A percentile compares a stretch with the other conserved stretches of the same genome.
Conservation (phyloP, 805 yeast genomes). For the Starmerella bombi region DNA sequence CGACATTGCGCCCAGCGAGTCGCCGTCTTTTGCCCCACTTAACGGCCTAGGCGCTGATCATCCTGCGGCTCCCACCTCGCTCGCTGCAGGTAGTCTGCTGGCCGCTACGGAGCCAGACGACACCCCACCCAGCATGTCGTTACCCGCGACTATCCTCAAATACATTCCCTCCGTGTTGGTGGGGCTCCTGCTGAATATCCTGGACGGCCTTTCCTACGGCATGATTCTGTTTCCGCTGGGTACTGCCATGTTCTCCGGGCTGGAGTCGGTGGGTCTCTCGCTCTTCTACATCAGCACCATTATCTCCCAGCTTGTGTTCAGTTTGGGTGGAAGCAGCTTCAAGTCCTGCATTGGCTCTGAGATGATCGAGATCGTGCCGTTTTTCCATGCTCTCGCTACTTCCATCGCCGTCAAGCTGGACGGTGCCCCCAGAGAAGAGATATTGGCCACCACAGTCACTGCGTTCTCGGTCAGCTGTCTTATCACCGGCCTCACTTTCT, state of each 20-base stretch:
- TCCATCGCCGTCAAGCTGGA: conserved; percentile 49
- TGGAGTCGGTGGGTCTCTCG: conserved; percentile 83
- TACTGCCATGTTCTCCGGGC: conserved; percentile 54
- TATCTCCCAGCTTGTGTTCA: conserved; percentile 76
- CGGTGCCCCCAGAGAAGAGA: conserved; percentile 32
- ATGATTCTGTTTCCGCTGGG: conserved; percentile 94
- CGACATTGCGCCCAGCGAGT: conserved; percentile 3
- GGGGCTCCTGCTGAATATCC: conserved; percentile 71
- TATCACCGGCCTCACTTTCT: conserved; percentile 75
- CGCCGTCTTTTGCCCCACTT: too few species aligned
- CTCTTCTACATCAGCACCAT: conserved; percentile 89
- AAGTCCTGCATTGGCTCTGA: conserved; percentile 90
- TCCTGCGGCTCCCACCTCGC: too few species aligned
- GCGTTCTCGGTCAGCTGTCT: conserved; percentile 74
- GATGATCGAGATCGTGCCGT: conserved; percentile 98
- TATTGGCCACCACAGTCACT: conserved; percentile 74
- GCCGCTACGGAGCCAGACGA: background rate
- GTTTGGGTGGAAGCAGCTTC: conserved; percentile 84
- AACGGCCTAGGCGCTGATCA: too few species aligned
- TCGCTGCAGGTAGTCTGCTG: background rate
- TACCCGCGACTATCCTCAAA: background rate
- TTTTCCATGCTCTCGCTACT: conserved; percentile 88
- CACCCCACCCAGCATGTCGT: background rate
- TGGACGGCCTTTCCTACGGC: conserved; percentile 91
- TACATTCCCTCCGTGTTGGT: conserved; percentile 71